Evolutionary conservation across 352 stramenopile species (phyloP).

Genomic region (Globisporangium acanthophoron): DNA sequence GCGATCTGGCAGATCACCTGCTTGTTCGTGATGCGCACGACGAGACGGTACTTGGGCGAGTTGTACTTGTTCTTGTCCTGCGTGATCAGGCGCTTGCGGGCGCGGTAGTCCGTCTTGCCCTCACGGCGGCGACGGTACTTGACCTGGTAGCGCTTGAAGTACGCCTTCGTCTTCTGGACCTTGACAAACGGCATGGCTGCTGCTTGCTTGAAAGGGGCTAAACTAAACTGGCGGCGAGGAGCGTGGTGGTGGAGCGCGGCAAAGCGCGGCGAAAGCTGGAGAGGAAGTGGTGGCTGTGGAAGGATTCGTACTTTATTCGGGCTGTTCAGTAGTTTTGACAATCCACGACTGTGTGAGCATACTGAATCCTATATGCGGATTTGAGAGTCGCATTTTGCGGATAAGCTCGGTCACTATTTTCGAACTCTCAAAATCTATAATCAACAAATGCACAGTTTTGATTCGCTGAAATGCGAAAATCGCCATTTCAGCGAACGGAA

Average conservation of each 20-base stretch:
- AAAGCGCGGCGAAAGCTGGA: background rate
- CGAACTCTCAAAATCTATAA: background rate
- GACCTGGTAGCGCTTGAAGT: constrained; percentile 99
- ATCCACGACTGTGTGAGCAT: background rate
- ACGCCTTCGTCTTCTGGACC: constrained; percentile 98
- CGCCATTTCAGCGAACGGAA: constrained; percentile 32
- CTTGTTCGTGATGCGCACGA: constrained; percentile 95
- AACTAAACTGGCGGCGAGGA: constrained; percentile 26
- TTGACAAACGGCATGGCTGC: constrained; percentile 95
- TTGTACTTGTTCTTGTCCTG: constrained; percentile 99
- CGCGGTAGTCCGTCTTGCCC: constrained; percentile 99
- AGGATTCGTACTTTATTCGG: background rate
- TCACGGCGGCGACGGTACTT: constrained; percentile 97
- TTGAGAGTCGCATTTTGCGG: background rate
- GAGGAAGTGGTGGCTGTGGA: background rate
- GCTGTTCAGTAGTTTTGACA: too few relatives aligned
- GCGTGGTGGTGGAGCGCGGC: background rate
- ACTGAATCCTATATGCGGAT: constrained; percentile 5
- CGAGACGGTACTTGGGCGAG: constrained; percentile 97
- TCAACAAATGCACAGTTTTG: background rate
- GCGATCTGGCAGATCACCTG: constrained; percentile 98
- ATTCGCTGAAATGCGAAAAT: constrained; percentile 5
- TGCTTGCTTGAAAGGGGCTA: constrained; percentile 54
- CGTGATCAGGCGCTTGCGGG: constrained; percentile 97
- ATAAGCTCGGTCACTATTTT: background rate